A percentile compares a stretch with the other conserved stretches of the same genome.
Evolutionary conservation across 2,329 filamentous ascomycete species (phyloP).

Genomic region (Fusarium ramigenum): DNA sequence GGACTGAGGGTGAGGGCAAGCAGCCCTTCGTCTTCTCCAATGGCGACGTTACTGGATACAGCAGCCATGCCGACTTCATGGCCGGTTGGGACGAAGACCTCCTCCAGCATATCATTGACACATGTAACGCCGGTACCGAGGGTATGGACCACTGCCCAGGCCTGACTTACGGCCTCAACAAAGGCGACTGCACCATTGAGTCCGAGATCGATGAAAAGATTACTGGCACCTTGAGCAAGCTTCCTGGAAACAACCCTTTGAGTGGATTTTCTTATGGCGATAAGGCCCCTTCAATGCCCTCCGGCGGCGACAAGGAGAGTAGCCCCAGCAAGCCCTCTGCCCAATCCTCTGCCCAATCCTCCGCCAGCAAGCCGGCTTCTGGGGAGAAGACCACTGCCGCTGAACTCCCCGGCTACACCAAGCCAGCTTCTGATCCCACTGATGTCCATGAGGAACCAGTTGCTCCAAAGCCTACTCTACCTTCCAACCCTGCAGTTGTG

Average conservation of each 20-base stretch:
- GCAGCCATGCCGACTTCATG: conserved; percentile 77
- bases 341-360: not conserved
- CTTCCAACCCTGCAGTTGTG: conserved; percentile 19
- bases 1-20: conserved; percentile 61
- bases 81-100: conserved; percentile 74
- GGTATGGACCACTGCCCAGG: conserved; percentile 72
- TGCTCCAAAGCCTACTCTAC: conserved; percentile 7
- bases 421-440: conserved; percentile 12
- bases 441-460: conserved; percentile 1
- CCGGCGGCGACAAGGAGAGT: conserved; percentile 10
- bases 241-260: conserved; percentile 67
- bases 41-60: conserved; percentile 76
- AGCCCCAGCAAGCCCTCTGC: conserved; percentile 14
- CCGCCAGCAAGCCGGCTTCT: conserved; percentile 9
- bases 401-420: conserved; percentile 17
- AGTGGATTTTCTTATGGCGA: conserved; percentile 60
- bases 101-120: conserved; percentile 73
- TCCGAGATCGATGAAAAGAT: conserved; percentile 58
- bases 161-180: conserved; percentile 63
- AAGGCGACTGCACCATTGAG: conserved; percentile 60
- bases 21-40: conserved; percentile 75
- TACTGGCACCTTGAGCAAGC: conserved; percentile 53
- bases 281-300: conserved; percentile 5
- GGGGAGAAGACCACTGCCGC: conserved; percentile 18
- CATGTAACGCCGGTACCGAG: conserved; percentile 67